Percentiles rank a stretch among this genome's conserved stretches.
These are phyloP conservation scores for Panaeolus papilionaceus DNA, from an alignment of 768 basidiomycete species.

Conservation along the genomic window DNA sequence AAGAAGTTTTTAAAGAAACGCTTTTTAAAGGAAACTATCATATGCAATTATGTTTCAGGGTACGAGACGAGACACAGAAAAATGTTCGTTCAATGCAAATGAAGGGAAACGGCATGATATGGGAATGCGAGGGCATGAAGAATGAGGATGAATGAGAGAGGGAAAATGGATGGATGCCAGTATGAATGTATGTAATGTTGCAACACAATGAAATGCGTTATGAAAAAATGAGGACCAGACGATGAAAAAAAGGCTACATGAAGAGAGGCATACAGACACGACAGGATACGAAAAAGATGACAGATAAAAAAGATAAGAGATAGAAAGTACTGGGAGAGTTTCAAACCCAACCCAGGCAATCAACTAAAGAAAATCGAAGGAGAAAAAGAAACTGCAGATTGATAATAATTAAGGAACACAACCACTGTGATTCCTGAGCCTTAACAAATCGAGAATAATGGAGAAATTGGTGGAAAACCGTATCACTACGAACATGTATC, in stretches of 20 bases:
- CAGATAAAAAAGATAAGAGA: slow-evolving; percentile 11
- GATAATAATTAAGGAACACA: slow-evolving; percentile 12
- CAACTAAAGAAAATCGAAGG: slow-evolving; percentile 9
- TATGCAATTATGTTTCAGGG: slow-evolving; percentile 9
- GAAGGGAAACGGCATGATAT: slow-evolving; percentile 3
- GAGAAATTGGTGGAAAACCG: neutral
- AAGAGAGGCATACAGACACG: slow-evolving; percentile 3
- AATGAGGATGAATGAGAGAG: slow-evolving; percentile 8
- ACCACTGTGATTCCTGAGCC: neutral
- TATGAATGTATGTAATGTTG: slow-evolving; percentile 14
- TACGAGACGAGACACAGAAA: slow-evolving; percentile 8
- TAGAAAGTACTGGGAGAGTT: neutral
- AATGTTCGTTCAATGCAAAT: slow-evolving; percentile 11
- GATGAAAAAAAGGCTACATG: slow-evolving; percentile 7
- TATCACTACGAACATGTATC: neutral
- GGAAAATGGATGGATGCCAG: slow-evolving; percentile 7
- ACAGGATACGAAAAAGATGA: slow-evolving; percentile 8
- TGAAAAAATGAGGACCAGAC: slow-evolving; percentile 1
- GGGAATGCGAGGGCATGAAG: slow-evolving; percentile 9
- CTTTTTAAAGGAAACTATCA: slow-evolving; percentile 9
- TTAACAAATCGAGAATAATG: neutral
- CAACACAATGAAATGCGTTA: slow-evolving; percentile 11
- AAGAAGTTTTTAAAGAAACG: slow-evolving; percentile 1
- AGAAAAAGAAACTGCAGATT: slow-evolving; percentile 1
- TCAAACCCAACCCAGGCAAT: slow-evolving; percentile 5